Base-by-base conservation (phyloP, 2,329 filamentous ascomycete genomes). In the Cladosporium sp. region DNA sequence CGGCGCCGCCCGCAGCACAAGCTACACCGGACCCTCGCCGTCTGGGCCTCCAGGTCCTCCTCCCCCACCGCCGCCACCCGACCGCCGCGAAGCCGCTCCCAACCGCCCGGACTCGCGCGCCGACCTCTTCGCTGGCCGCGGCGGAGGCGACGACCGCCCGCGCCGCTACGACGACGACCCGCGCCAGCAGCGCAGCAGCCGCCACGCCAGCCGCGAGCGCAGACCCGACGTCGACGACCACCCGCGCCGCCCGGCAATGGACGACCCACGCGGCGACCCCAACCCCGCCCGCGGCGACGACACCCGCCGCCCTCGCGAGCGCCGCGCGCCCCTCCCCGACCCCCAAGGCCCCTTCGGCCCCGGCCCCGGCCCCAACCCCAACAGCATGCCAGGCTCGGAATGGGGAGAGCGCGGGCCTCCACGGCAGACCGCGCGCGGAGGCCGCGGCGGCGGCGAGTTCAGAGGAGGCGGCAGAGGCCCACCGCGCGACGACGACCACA, bases 181-280 rank as follows among this genome's bases (percentile, higher is more conserved):
- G 11, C 38, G 42, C 18, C 55, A 57, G 13, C 56, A 58, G 13
- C 60, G 57, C 8, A 49, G 58, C 42, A 63, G 64, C 42, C 61
- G 64, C 31, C 54, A 66, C 33, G 52, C 61, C 2, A 64, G 63
- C 48, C 57, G 58, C 11, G 63, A 66, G 54, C 56, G 59, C 11
- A 46, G 63, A 50, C 35, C 51, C 4, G 59, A 65, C 11, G 22
- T 28, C 22, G 54, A 59, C 18, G 53, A 58, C 44, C 55, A 52
- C 22, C 54, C 57, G 14, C 51, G 52, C 59, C 59, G 7, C 31
- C 53, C 56, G 35, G 50, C 48, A 22, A 57, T 53, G 16, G 59
- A 61, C n/a, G 61, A 62, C 31, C 52, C 53, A n/a, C 55, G 62
- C 52, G 56, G 59, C 32, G 52, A 56, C 37, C 59, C 60, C 14